These are phyloP conservation scores for Gaertneriomyces semiglobifer DNA, from an alignment of 192 early-diverging fungal genomes.

Conservation along the genomic window DNA sequence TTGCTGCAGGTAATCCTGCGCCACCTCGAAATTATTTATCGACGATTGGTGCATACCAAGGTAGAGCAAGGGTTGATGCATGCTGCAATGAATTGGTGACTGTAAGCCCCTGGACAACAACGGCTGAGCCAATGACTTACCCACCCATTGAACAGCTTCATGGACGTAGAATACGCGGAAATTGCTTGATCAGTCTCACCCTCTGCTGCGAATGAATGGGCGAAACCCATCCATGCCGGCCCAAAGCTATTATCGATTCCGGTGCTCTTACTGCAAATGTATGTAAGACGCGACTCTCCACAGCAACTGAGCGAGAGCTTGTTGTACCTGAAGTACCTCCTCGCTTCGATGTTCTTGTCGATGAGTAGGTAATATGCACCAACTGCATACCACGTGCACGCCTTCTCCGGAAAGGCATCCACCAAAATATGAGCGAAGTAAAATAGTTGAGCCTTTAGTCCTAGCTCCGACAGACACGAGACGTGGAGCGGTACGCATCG, in stretches of 20 bases:
- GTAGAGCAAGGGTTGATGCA: slow-evolving; percentile 67
- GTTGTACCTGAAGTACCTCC: slow-evolving; percentile 52
- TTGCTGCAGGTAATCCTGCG: slow-evolving; percentile 56
- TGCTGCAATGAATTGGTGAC: slow-evolving; percentile 16
- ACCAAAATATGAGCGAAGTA: slow-evolving; percentile 69
- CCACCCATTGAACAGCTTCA: slow-evolving; percentile 66
- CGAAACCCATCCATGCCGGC: slow-evolving; percentile 76
- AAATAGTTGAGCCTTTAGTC: slow-evolving; percentile 65
- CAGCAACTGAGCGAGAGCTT: not conserved
- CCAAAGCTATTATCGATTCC: slow-evolving; percentile 60
- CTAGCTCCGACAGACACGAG: slow-evolving; percentile 64
- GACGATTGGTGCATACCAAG: slow-evolving; percentile 76
- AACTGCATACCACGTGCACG: slow-evolving; percentile 71
- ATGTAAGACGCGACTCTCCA: not conserved
- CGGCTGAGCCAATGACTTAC: slow-evolving; percentile 3
- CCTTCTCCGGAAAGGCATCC: slow-evolving; percentile 53
- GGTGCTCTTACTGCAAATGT: slow-evolving; percentile 49
- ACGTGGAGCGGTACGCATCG: slow-evolving; percentile 60
- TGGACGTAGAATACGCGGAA: slow-evolving; percentile 64
- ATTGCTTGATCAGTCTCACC: slow-evolving; percentile 75
- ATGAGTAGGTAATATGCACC: slow-evolving; percentile 72
- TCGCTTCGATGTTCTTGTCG: slow-evolving; percentile 57
- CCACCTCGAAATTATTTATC: slow-evolving; percentile 52
- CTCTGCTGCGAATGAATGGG: slow-evolving; percentile 72
- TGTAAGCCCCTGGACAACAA: slow-evolving; percentile 1